Evolutionary conservation across 441 rosid genomes (phyloP).

Genomic region (Breynia disticha): DNA sequence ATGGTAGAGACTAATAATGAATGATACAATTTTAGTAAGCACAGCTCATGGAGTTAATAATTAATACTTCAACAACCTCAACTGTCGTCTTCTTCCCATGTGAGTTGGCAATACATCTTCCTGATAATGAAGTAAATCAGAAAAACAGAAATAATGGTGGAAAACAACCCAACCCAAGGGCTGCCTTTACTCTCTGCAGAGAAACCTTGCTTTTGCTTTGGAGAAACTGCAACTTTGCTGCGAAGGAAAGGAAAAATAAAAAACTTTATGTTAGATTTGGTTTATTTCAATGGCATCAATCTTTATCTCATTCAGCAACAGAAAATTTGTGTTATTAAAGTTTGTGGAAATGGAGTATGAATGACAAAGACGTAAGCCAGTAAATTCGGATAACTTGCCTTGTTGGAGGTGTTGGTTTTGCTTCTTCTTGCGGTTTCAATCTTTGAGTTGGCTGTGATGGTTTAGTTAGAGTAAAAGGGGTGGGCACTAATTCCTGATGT

Average conservation of each 20-base stretch:
- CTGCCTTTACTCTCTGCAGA: not conserved
- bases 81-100: too few species aligned
- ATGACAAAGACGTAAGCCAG: not conserved
- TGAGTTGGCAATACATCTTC: constrained; percentile 22
- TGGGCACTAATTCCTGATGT: constrained; percentile 9
- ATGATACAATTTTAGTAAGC: too few species aligned
- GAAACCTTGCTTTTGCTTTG: not conserved
- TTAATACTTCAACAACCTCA: too few species aligned
- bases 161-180: constrained; percentile 17
- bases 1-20: too few species aligned
- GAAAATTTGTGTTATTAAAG: too few species aligned
- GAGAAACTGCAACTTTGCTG: constrained; percentile 14
- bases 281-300: too few species aligned
- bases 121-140: constrained; percentile 26
- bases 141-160: constrained; percentile 20
- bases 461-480: not conserved
- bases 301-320: too few species aligned
- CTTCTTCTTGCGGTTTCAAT: constrained; percentile 9
- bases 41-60: too few species aligned
- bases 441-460: constrained; percentile 7
- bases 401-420: constrained; percentile 3
- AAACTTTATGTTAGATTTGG: not conserved
- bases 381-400: constrained; percentile 11
- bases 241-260: not conserved
- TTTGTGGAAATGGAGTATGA: not conserved